Percentiles rank a stretch among this genome's conserved stretches.
Conservation (phyloP, 2,329 filamentous ascomycete genomes). For the Raffaelea albimanens region DNA sequence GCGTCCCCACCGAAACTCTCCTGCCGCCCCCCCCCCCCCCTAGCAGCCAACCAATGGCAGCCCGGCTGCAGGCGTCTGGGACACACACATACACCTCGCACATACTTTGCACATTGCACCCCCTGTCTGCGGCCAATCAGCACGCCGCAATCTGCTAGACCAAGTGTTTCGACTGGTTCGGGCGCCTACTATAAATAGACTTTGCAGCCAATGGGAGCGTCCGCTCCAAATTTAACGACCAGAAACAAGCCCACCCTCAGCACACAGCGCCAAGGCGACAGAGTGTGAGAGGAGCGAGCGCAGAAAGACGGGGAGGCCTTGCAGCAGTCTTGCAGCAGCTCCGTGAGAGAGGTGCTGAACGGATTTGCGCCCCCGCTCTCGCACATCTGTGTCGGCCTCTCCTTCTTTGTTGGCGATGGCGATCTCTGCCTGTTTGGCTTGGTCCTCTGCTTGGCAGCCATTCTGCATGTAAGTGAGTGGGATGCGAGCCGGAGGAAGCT, state of each 20-base stretch:
- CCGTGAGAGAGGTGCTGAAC: background rate
- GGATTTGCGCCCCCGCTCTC: too few relatives aligned
- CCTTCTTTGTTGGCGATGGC: too few relatives aligned
- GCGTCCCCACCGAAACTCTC: too few relatives aligned
- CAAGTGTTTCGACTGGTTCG: constrained; percentile 13
- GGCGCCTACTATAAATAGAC: constrained; percentile 16
- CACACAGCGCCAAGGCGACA: background rate
- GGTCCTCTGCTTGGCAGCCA: too few relatives aligned
- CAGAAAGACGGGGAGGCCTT: background rate
- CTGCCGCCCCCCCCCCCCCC: too few relatives aligned
- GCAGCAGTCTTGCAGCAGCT: background rate
- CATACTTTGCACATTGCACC: background rate
- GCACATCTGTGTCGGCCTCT: too few relatives aligned
- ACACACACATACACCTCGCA: background rate
- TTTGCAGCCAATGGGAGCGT: constrained; percentile 7
- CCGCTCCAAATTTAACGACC: constrained; percentile 3
- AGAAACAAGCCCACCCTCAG: background rate
- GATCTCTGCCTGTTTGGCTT: too few relatives aligned
- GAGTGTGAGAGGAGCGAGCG: background rate
- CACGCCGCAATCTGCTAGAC: constrained; percentile 3
- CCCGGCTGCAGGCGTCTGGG: too few relatives aligned
- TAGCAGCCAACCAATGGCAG: too few relatives aligned
- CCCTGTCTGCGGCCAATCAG: constrained; percentile 7
- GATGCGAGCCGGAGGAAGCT: too few relatives aligned
- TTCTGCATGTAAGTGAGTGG: too few relatives aligned